phyloP scores from a whole-genome alignment of 208 protist genomes.

The Trypanosoma caninum region DNA sequence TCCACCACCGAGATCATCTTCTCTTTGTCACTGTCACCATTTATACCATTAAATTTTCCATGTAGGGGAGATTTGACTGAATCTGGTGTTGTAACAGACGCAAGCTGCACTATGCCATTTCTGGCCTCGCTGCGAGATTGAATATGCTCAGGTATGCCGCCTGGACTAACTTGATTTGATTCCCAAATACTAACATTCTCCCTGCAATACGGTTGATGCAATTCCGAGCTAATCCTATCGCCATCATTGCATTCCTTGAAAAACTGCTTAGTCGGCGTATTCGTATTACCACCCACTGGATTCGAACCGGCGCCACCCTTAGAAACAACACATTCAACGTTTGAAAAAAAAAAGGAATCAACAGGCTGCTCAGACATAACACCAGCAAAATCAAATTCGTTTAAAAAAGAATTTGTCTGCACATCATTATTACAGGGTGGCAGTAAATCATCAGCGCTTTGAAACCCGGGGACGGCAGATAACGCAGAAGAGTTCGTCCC shows the following conservation, averaged over 20 bases:
- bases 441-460: background rate
- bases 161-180: background rate
- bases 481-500: background rate
- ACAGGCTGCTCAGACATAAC: background rate
- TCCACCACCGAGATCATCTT: slow-evolving; percentile 46
- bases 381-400: background rate
- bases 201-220: slow-evolving; percentile 1
- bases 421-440: background rate
- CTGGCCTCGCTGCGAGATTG: no score
- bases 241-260: background rate
- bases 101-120: background rate
- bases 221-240: slow-evolving; percentile 1
- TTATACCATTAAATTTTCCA: background rate
- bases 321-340: no score
- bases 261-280: background rate
- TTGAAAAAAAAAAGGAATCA: no score
- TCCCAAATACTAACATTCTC: background rate
- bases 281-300: no score
- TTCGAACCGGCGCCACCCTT: no score
- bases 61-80: background rate
- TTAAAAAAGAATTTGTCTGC: background rate
- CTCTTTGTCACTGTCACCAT: background rate
- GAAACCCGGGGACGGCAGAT: background rate
- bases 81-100: background rate
- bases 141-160: no score